Conservation (phyloP, 1,284 basidiomycete genomes). For the Cutaneotrichosporon spelunceum region DNA sequence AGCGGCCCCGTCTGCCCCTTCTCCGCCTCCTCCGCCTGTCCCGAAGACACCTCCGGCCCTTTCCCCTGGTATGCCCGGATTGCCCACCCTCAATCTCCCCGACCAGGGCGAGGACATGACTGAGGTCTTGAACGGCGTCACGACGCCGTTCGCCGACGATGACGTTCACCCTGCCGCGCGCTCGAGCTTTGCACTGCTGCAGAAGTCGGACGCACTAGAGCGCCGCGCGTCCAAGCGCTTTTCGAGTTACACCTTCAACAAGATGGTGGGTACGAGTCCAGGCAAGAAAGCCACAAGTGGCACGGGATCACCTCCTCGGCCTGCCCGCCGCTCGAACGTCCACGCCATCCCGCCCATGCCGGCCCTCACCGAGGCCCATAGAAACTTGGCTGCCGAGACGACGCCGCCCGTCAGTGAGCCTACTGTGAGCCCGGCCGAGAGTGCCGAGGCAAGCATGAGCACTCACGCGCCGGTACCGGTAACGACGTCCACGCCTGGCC, state of each 20-base stretch:
- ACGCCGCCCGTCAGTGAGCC: background rate
- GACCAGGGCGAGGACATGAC: background rate
- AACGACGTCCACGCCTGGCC: background rate
- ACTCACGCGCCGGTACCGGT: background rate
- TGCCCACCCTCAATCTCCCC: conserved; percentile 2
- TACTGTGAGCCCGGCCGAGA: background rate
- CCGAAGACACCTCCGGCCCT: background rate
- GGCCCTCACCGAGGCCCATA: conserved; percentile 8
- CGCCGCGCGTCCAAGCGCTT: conserved; percentile 93
- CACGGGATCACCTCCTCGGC: conserved; percentile 39
- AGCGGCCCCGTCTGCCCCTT: conserved; percentile 40
- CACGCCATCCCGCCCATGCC: conserved; percentile 42
- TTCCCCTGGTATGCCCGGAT: background rate
- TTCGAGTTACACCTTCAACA: conserved; percentile 91
- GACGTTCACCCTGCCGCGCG: conserved; percentile 8
- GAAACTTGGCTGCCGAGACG: conserved; percentile 6
- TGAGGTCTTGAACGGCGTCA: background rate
- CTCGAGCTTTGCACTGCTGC: conserved; percentile 56
- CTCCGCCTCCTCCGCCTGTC: conserved; percentile 36
- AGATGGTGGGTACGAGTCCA: conserved; percentile 64
- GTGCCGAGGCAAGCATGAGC: background rate
- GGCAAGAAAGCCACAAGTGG: conserved; percentile 27
- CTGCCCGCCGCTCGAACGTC: conserved; percentile 35
- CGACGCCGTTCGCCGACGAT: background rate
- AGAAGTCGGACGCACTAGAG: conserved; percentile 80